phyloP scores from a whole-genome alignment of 1,284 basidiomycete species.

The Sanghuangporus sanghuang region DNA sequence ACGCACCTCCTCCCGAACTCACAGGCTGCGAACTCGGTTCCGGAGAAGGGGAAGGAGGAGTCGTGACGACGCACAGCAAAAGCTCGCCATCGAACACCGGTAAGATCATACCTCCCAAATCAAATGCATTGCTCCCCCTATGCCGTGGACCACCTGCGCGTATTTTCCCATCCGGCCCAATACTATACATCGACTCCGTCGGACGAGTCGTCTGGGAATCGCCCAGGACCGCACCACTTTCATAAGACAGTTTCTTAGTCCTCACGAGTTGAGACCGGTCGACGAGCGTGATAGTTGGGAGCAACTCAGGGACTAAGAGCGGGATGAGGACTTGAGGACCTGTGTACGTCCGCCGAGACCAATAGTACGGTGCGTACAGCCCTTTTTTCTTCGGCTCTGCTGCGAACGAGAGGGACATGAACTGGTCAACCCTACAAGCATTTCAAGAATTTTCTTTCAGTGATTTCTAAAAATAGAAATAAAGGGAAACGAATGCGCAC shows the following conservation, averaged over 20 bases:
- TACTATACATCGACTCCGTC: constrained; percentile 30
- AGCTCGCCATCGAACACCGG: constrained; percentile 71
- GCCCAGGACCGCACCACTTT: constrained; percentile 3
- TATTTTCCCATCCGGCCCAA: constrained; percentile 15
- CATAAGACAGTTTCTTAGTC: constrained; percentile 24
- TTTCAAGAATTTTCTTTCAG: neutral
- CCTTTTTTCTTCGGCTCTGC: constrained; percentile 68
- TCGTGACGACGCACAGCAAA: constrained; percentile 57
- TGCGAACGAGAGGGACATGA: constrained; percentile 70
- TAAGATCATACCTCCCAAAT: constrained; percentile 62
- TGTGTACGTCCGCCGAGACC: constrained; percentile 43
- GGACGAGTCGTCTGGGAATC: constrained; percentile 50
- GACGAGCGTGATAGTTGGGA: constrained; percentile 61
- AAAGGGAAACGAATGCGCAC: constrained; percentile 32
- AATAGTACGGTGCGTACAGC: constrained; percentile 70
- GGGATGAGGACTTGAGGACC: constrained; percentile 51
- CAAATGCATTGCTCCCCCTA: constrained; percentile 28
- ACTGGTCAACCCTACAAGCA: constrained; percentile 63
- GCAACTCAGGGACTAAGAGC: constrained; percentile 66
- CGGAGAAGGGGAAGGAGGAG: constrained; percentile 17
- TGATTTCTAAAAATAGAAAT: neutral
- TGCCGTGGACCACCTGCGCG: constrained; percentile 13
- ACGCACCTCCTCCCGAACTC: constrained; percentile 51
- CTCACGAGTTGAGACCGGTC: constrained; percentile 59
- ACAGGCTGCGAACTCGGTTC: constrained; percentile 22